Percentiles rank a stretch among this genome's conserved stretches.
Evolutionary conservation across 192 early-diverging fungal species (phyloP).

Genomic region (Ambispora gerdemannii): DNA sequence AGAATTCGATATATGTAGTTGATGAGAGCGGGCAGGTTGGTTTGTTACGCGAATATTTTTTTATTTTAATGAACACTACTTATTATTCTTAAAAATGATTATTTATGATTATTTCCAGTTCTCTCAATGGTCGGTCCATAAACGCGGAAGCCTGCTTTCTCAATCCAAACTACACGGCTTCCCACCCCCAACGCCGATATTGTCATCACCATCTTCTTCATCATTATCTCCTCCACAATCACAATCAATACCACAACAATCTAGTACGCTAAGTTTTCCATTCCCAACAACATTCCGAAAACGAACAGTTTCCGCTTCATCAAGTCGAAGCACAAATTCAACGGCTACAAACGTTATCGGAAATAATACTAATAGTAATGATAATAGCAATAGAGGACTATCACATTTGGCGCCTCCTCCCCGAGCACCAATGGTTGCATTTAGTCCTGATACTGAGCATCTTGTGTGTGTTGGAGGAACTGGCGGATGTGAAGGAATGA

Average conservation of each 20-base stretch:
- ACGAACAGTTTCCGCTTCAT: conserved; percentile 27
- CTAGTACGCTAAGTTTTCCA: conserved; percentile 34
- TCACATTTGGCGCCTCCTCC: not conserved
- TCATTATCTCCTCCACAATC: conserved; percentile 5
- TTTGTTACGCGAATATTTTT: not conserved
- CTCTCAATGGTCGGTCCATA: conserved; percentile 53
- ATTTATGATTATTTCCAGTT: conserved; percentile 20
- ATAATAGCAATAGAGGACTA: too few species aligned
- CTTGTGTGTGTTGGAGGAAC: conserved; percentile 46
- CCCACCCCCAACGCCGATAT: conserved; percentile 35
- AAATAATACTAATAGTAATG: not conserved
- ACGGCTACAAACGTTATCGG: not conserved
- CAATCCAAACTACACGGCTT: conserved; percentile 44
- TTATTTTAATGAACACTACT: not conserved
- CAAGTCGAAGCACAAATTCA: conserved; percentile 20
- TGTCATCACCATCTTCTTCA: not conserved
- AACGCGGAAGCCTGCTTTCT: conserved; percentile 43
- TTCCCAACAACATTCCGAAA: conserved; percentile 34
- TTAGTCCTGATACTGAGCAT: conserved; percentile 55
- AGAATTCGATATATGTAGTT: conserved; percentile 54
- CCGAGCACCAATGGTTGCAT: conserved; percentile 48
- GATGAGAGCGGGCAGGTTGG: conserved; percentile 39
- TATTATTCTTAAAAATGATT: not conserved
- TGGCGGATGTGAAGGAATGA: conserved; percentile 36
- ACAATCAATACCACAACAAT: conserved; percentile 31